Evolutionary conservation across 2,329 filamentous ascomycete genomes (phyloP).

Genomic region (Xylogone sp.): DNA sequence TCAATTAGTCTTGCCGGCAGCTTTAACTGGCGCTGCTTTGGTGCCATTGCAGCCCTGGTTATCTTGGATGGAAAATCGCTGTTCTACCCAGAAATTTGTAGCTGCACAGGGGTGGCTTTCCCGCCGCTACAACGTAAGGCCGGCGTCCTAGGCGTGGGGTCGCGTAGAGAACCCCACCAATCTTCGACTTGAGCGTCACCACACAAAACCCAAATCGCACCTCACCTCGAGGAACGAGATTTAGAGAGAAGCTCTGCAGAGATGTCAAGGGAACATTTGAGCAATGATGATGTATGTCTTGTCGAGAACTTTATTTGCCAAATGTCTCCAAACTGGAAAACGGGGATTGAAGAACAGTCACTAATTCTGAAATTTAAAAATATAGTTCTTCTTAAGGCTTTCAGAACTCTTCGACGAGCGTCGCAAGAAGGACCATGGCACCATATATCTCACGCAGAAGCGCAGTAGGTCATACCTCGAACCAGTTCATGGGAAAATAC

Average conservation of each 20-base stretch:
- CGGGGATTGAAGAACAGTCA: too few relatives aligned
- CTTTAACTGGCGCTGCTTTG: slow-evolving; percentile 33
- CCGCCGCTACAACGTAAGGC: background rate
- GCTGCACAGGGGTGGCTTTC: background rate
- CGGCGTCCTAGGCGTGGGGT: background rate
- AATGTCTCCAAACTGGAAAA: background rate
- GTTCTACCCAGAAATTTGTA: background rate
- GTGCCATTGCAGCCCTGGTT: slow-evolving; percentile 14
- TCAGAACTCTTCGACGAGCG: slow-evolving; percentile 63
- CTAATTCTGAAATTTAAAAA: too few relatives aligned
- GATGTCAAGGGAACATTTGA: slow-evolving; percentile 50
- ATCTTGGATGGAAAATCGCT: background rate
- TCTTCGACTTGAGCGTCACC: background rate
- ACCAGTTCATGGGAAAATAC: background rate
- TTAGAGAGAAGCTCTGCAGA: slow-evolving; percentile 9
- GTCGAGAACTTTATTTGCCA: too few relatives aligned
- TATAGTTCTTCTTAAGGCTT: slow-evolving; percentile 70
- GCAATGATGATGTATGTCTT: slow-evolving; percentile 55
- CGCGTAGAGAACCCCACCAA: background rate
- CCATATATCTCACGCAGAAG: slow-evolving; percentile 74
- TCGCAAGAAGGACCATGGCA: slow-evolving; percentile 68
- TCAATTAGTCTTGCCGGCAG: slow-evolving; percentile 41
- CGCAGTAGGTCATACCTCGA: slow-evolving; percentile 51
- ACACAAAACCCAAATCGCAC: background rate
- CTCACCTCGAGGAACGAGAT: slow-evolving; percentile 2